A percentile compares a stretch with the other conserved stretches of the same genome.
phyloP scores from a whole-genome alignment of 352 stramenopile species.

The Globisporangium megalacanthum region DNA sequence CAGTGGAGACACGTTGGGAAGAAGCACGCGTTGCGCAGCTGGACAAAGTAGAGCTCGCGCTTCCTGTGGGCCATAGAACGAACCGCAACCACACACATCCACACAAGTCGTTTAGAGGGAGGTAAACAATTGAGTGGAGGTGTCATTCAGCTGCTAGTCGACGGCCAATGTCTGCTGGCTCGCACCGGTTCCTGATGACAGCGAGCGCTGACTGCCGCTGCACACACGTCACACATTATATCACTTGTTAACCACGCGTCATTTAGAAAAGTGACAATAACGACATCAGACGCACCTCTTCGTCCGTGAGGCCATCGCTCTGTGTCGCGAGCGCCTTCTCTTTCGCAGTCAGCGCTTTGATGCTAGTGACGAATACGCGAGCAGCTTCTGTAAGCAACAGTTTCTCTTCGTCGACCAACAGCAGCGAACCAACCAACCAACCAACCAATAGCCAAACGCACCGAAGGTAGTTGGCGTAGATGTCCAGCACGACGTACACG shows the following conservation, averaged over 20 bases:
- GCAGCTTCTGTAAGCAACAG: background rate
- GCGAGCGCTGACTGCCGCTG: conserved; percentile 38
- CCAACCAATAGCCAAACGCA: conserved; percentile 14
- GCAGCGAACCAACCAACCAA: background rate
- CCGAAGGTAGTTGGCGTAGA: conserved; percentile 74
- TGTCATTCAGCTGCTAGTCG: no score
- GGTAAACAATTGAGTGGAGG: no score
- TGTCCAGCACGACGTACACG: conserved; percentile 67
- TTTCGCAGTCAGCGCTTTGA: conserved; percentile 50
- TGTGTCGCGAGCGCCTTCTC: conserved; percentile 49
- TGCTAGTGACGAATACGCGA: conserved; percentile 21
- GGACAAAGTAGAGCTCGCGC: conserved; percentile 70
- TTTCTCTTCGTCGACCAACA: background rate
- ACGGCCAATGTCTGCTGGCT: no score
- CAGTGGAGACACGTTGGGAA: conserved; percentile 78
- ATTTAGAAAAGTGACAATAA: no score
- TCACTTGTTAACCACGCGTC: background rate
- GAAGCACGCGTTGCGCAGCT: conserved; percentile 80
- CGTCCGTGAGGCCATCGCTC: conserved; percentile 35
- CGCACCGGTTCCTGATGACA: conserved; percentile 41
- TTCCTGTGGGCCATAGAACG: conserved; percentile 21
- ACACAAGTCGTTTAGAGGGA: no score
- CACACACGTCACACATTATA: background rate
- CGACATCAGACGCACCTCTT: conserved; percentile 30
- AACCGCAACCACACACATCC: no score